Base-by-base conservation (phyloP, 495 filamentous ascomycete species). In the Tuber magnatum region DNA sequence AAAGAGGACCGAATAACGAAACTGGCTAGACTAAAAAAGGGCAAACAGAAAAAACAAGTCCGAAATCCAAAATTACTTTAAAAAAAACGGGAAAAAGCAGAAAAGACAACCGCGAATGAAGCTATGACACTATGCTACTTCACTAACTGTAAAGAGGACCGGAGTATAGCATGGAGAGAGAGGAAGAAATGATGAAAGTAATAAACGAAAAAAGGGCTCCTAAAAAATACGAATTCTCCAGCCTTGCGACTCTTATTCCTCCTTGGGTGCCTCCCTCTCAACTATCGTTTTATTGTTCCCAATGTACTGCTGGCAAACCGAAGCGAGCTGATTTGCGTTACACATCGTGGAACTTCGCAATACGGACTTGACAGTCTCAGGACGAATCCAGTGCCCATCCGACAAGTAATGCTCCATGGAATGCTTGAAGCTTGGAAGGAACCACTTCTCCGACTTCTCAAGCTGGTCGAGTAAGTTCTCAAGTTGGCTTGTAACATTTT, bases 391-490 rank as follows among this genome's bases (percentile, higher is more conserved):
- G 35, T 75, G 69, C 28, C 43, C n/a, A 32, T 78, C 75, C 9
- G 56, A 46, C 8, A 78, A 71, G 20, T 71, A 42, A 41, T 75
- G 32, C 41, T 74, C 72, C 39, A 79, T 22, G 22, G 77, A 74
- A 8, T 22, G 38, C 72, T 78, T 78, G 43, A 79, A 42, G 46
- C 69, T 70, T 41, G 65, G 39, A 20, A 79, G 73, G 2, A 35
- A 0, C 77, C 77, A 79, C 56, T 78, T 32, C n/a, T 79, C 35
- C 28, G 77, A 74, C 40, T 77, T 46, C 32, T 74, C 76, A 12
- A 79, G 51, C 38, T 78, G 77, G 32, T 78, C 69, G 5, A 75
- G 70, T 8, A 79, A 70, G 22, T 51, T 70, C 41, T 79, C 75
- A 3, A 79, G 76, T 22, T 40, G 70, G 8, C 32, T 68, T 16